Evolutionary conservation across 306 rosid species (phyloP).

Genomic region (Vigna mungo): DNA sequence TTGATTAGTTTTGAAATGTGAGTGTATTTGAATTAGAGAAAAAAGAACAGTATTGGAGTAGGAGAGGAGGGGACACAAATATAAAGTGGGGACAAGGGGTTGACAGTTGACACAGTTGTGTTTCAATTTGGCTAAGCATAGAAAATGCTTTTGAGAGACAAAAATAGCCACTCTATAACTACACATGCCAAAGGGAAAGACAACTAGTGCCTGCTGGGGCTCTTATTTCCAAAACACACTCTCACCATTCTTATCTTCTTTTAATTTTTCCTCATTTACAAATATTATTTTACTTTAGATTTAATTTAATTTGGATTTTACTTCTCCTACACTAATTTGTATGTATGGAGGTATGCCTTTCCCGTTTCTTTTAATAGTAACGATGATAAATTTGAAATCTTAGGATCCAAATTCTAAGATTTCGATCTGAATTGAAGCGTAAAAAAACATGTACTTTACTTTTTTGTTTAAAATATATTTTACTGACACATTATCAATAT

Average conservation of each 20-base stretch:
- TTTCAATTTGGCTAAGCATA: neutral
- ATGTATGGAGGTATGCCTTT: too few relatives aligned
- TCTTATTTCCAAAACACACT: slow-evolving; percentile 8
- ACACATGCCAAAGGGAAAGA: neutral
- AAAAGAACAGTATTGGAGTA: neutral
- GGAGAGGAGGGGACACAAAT: neutral
- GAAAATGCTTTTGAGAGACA: neutral
- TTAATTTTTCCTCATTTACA: neutral
- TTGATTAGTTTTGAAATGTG: neutral
- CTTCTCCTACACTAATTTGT: neutral
- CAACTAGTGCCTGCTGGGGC: neutral
- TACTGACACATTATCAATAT: too few relatives aligned
- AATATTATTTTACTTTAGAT: neutral
- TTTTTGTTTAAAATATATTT: too few relatives aligned
- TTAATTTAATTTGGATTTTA: neutral
- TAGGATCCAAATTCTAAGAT: too few relatives aligned
- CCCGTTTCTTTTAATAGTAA: too few relatives aligned
- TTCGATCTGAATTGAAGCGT: too few relatives aligned
- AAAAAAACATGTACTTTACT: too few relatives aligned
- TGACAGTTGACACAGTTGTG: neutral
- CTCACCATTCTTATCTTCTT: neutral
- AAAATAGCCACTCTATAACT: neutral
- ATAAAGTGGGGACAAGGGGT: slow-evolving; percentile 7
- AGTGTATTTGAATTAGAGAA: neutral
- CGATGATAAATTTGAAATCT: too few relatives aligned